Evolutionary conservation across 495 filamentous ascomycete genomes (phyloP), one percentile per base, ranked within the genome.

Genomic region (Aspergillus saccharolyticus): DNA sequence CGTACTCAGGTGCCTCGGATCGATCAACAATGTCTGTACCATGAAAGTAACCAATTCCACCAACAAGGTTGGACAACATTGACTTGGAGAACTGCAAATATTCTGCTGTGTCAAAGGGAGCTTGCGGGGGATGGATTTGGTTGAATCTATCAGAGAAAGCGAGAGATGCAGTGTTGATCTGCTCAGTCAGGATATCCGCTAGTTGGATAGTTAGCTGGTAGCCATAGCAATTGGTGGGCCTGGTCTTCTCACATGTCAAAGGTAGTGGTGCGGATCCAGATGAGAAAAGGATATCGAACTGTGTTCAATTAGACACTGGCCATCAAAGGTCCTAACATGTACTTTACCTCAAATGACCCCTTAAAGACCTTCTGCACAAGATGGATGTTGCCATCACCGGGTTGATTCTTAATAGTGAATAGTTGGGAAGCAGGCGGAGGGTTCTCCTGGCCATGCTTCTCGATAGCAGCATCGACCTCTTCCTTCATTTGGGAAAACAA

Each of bases 1-100:
- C 90, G 58, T 98, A 97, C 62, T 94, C 94, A 5, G 86, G 80
- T 17, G 89, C 89, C 61, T 90, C 90, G 0, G 92, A 96, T 47
- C 91, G 88, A 66, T 98, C 95, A 21, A 95, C 89, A 42, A 96
- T 66, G 17, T 87, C 82, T 52, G 91, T 81, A 22, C 94, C 94
- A 66, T 94, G 82, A 75, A 98, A 98, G 70, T 92, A 97, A 0
- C 94, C 94, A 69, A 98, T 91, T 28, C 95, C 94, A 51, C 94
- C 94, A 30, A 96, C 78, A 33, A 98, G 79, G 70, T 98, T 98
- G 5, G 91, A 96, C 50, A 97, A 89, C 81, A 98, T 89, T 44
- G 88, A 89, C 60, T 87, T 86, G 53, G 87, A 89, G 71, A 98
- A 97, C 53, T 80, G 78, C 20, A 84, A 78, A 66, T 96, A 94